Percentiles rank a stretch among this genome's conserved stretches.
These are phyloP conservation scores for Fusarium penzigii DNA, from an alignment of 2,329 filamentous ascomycete species.

Conservation along the genomic window DNA sequence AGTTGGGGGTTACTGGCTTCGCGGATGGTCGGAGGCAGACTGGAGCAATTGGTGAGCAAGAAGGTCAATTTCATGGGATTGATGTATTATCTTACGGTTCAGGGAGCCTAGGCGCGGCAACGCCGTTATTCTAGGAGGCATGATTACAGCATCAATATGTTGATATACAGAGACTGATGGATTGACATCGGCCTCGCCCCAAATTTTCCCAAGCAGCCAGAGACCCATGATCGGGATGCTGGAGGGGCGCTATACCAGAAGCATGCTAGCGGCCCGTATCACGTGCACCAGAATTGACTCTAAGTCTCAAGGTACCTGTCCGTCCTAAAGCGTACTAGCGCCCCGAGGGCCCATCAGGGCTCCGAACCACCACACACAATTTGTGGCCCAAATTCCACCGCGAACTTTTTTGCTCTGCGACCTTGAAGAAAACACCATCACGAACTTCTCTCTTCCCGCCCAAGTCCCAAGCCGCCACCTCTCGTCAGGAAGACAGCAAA, in stretches of 20 bases:
- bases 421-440: conserved; percentile 28
- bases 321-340: conserved; percentile 24
- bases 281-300: conserved; percentile 33
- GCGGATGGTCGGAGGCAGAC: conserved; percentile 61
- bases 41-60: conserved; percentile 36
- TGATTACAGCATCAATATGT: conserved; percentile 42
- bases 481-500: conserved; percentile 35
- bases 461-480: conserved; percentile 29
- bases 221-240: conserved; percentile 9
- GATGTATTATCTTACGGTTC: conserved; percentile 52
- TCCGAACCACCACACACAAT: conserved; percentile 41
- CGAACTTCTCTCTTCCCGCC: conserved; percentile 30
- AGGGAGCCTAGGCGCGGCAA: conserved; percentile 61
- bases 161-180: conserved; percentile 22
- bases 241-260: conserved; percentile 2
- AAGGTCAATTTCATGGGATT: neutral
- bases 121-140: conserved; percentile 68
- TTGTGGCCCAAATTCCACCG: conserved; percentile 38
- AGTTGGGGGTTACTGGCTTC: conserved; percentile 47
- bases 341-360: conserved; percentile 36
- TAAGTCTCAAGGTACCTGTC: conserved; percentile 13
- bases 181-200: conserved; percentile 26
- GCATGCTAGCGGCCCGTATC: conserved; percentile 21
- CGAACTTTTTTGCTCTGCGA: conserved; percentile 44
- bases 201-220: conserved; percentile 37